Base-by-base conservation (phyloP, 2,329 filamentous ascomycete species). In the Claviceps capensis region DNA sequence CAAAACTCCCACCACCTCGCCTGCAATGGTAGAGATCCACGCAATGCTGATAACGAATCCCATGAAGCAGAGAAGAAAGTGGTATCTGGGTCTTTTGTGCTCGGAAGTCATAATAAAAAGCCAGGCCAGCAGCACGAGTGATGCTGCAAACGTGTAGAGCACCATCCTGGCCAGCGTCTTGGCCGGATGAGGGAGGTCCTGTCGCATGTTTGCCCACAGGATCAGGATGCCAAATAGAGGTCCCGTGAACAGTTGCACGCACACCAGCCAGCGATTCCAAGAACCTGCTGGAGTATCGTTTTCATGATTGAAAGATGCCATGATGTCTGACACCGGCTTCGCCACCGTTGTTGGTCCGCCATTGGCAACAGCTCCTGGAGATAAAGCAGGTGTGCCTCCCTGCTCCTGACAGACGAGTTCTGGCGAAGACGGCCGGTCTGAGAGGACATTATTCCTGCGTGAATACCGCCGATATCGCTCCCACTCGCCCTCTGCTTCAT, bases 1-100 rank as follows among this genome's bases (percentile, higher is more conserved):
- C 57, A 98, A 77, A 5, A 96, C 86, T 36, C 88, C 90, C 5
- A 98, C 93, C 5, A 98, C 93, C 71, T 98, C 91, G 38, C 88
- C 88, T 2, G 93, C 91, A 59, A 98, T 89, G 1, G 88, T 93
- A 41, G 88, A 93, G 60, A 97, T 96, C 93, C 94, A 98, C 23
- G 88, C 86, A 53, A 97, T 93, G 55, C 86, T 83, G 53, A 97
- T 94, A 8, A 85, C 73, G 63, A 98, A 98, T 6, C 94, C 93
- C 38, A 94, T 72, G 61, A 95, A 88, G 63, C 89, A 95, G 46
- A 97, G 75, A 23, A 91, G 63, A 48, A 83, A 84, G 54, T 90
- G 85, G 66, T 87, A 87, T 56, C 76, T 80, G 0, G 87, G 85
- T 34, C 83, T 82, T 37, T 75, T 77, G 48, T 79, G 73, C 7